These are phyloP conservation scores for Zoysia japonica DNA, from an alignment of 176 grass and related monocot species.

Conservation along the genomic window DNA sequence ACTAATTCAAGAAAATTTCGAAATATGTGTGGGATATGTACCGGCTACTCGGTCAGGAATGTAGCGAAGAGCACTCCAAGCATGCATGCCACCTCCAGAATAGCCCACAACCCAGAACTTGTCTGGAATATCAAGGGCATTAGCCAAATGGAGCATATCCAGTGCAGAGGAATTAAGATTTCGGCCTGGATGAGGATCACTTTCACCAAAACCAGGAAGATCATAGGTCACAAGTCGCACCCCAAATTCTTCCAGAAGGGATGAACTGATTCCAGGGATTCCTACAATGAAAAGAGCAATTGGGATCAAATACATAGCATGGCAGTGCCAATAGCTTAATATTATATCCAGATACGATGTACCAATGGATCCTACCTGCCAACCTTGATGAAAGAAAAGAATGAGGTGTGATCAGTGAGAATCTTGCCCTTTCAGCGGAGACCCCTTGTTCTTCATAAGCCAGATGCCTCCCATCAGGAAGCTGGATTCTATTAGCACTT, in stretches of 20 bases:
- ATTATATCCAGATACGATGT: not conserved
- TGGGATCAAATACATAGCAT: slow-evolving; percentile 26
- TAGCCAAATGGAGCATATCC: slow-evolving; percentile 91
- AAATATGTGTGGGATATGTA: slow-evolving; percentile 20
- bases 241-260: slow-evolving; percentile 90
- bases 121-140: slow-evolving; percentile 54
- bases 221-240: slow-evolving; percentile 84
- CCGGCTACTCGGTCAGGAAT: slow-evolving; percentile 92
- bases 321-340: not conserved
- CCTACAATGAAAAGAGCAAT: slow-evolving; percentile 51
- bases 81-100: slow-evolving; percentile 80
- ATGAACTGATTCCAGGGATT: slow-evolving; percentile 73
- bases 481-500: slow-evolving; percentile 70
- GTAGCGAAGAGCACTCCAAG: slow-evolving; percentile 91
- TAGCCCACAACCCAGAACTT: slow-evolving; percentile 98
- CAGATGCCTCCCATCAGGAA: slow-evolving; percentile 85
- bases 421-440: slow-evolving; percentile 67
- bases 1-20: not conserved
- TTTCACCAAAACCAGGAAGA: slow-evolving; percentile 99
- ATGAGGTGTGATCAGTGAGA: slow-evolving; percentile 83
- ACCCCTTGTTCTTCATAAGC: slow-evolving; percentile 86
- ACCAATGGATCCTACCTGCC: slow-evolving; percentile 56
- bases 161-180: slow-evolving; percentile 89
- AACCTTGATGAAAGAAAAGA: slow-evolving; percentile 93
- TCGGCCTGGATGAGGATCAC: slow-evolving; percentile 79